These are phyloP conservation scores for Solioccasus polychromus DNA, from an alignment of 768 basidiomycete species.

Conservation along the genomic window DNA sequence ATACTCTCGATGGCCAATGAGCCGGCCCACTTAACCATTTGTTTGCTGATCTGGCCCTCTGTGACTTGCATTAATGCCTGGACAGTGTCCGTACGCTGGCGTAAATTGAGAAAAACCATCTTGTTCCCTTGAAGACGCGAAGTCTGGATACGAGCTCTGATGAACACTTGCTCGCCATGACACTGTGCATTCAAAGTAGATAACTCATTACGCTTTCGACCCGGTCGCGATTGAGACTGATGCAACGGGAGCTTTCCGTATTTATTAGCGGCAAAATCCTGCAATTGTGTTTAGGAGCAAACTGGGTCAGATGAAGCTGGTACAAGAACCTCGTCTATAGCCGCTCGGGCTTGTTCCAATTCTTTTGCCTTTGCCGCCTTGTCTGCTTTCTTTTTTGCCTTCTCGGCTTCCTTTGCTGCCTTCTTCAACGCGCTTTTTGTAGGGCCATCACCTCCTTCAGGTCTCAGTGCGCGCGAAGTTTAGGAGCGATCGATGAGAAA, in stretches of 20 bases:
- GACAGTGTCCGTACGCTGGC: slow-evolving; percentile 83
- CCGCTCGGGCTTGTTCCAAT: slow-evolving; percentile 67
- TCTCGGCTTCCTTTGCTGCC: slow-evolving; percentile 86
- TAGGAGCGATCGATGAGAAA: not conserved
- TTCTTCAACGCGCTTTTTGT: slow-evolving; percentile 92
- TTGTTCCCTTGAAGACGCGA: slow-evolving; percentile 91
- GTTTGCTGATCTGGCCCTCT: slow-evolving; percentile 82
- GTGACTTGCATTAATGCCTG: slow-evolving; percentile 79
- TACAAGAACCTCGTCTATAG: slow-evolving; percentile 49
- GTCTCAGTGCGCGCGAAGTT: slow-evolving; percentile 15
- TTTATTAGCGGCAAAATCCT: slow-evolving; percentile 77
- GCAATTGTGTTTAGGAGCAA: slow-evolving; percentile 5
- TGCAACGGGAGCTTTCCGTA: slow-evolving; percentile 90
- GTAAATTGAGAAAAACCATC: slow-evolving; percentile 91
- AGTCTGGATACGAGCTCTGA: slow-evolving; percentile 90
- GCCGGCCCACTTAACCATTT: slow-evolving; percentile 94
- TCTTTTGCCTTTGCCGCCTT: slow-evolving; percentile 78
- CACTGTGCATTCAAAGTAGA: slow-evolving; percentile 54
- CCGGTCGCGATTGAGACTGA: slow-evolving; percentile 80
- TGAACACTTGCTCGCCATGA: slow-evolving; percentile 71
- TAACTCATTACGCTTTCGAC: slow-evolving; percentile 62
- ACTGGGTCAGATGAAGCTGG: slow-evolving; percentile 33
- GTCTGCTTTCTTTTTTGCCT: slow-evolving; percentile 85
- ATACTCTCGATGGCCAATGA: slow-evolving; percentile 82
- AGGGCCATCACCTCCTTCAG: slow-evolving; percentile 45